Conservation (phyloP, 768 basidiomycete species). For the Russula sp. region DNA sequence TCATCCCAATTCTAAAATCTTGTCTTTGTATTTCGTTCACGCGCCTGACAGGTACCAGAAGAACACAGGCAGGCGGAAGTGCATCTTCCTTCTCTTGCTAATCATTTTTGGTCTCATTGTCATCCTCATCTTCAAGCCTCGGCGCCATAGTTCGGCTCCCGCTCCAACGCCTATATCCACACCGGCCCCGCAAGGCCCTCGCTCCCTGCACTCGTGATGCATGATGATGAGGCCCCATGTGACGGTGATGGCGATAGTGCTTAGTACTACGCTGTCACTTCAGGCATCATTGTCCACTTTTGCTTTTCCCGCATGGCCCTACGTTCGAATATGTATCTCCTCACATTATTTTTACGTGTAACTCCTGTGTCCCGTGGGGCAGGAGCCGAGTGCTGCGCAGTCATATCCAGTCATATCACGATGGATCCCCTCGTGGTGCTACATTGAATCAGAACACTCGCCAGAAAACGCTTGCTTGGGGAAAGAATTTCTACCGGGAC, state of each 20-base stretch:
- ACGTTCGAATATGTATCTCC: slow-evolving; percentile 14
- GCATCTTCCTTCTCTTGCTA: slow-evolving; percentile 87
- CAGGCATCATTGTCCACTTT: not conserved
- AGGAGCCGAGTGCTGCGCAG: not conserved
- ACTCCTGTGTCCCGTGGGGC: not conserved
- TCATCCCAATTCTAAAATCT: not conserved
- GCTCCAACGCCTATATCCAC: slow-evolving; percentile 29
- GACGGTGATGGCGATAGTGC: not conserved
- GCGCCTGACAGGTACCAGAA: slow-evolving; percentile 70
- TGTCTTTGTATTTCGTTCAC: not conserved
- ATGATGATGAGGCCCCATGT: slow-evolving; percentile 1
- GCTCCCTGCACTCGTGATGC: slow-evolving; percentile 1
- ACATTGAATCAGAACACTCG: slow-evolving; percentile 14
- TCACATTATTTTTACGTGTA: slow-evolving; percentile 20
- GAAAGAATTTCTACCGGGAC: not conserved
- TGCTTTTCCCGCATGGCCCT: not conserved
- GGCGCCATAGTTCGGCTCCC: slow-evolving; percentile 40
- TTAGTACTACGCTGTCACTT: not conserved
- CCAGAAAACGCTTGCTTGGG: not conserved
- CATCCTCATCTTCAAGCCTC: slow-evolving; percentile 90
- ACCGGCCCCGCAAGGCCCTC: not conserved
- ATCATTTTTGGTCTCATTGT: slow-evolving; percentile 85
- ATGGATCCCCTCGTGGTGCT: slow-evolving; percentile 7
- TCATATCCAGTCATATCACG: not conserved
- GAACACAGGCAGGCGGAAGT: slow-evolving; percentile 86